Evolutionary conservation across 306 rosid species (phyloP).

Genomic region (Vachellia collinsii): DNA sequence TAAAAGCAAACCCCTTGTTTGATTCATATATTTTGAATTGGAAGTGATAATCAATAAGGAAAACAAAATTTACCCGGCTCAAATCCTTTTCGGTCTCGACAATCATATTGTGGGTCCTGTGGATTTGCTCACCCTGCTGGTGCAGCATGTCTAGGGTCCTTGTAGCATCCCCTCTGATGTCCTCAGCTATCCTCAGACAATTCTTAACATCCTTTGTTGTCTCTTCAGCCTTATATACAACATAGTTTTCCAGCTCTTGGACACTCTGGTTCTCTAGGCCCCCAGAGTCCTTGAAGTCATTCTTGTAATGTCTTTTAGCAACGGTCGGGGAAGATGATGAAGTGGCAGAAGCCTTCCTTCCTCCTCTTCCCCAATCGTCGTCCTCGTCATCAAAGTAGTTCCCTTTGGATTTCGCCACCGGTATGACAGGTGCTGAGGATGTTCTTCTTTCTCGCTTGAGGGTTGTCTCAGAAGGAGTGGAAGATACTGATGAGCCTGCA

Average conservation of each 20-base stretch:
- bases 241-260: conserved; percentile 80
- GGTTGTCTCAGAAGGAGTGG: conserved; percentile 41
- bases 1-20: too few species aligned
- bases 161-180: conserved; percentile 78
- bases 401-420: conserved; percentile 51
- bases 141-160: conserved; percentile 88
- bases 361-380: conserved; percentile 35
- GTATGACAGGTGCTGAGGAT: conserved; percentile 61
- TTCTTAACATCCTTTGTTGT: conserved; percentile 75
- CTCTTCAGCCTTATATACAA: conserved; percentile 72
- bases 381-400: conserved; percentile 52
- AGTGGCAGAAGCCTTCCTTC: conserved; percentile 48
- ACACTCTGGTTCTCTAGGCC: conserved; percentile 78
- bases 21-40: too few species aligned
- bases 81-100: conserved; percentile 85
- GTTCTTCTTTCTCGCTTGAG: conserved; percentile 59
- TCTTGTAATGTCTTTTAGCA: conserved; percentile 51
- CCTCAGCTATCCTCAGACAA: conserved; percentile 81
- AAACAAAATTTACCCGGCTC: conserved; percentile 52
- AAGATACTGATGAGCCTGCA: conserved; percentile 36
- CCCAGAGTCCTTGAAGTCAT: conserved; percentile 58
- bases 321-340: conserved; percentile 38
- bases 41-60: neutral
- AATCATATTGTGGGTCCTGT: conserved; percentile 79
- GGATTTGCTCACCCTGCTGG: conserved; percentile 92